A percentile compares a stretch with the other conserved stretches of the same genome.
These are phyloP conservation scores for Fusarium sp. DNA, from an alignment of 2,329 filamentous ascomycete species.

Conservation along the genomic window DNA sequence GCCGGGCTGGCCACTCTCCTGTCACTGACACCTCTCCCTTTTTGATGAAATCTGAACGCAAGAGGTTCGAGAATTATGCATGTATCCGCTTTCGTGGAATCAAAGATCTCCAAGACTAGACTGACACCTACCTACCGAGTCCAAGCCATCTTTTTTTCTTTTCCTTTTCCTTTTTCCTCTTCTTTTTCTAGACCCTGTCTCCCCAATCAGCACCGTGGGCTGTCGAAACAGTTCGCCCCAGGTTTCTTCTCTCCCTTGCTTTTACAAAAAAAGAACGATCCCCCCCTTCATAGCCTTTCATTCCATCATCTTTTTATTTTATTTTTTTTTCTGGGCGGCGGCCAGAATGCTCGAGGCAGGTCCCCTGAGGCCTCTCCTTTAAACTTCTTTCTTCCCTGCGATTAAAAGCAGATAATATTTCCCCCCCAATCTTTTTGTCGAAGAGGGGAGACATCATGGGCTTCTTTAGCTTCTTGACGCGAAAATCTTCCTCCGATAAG, in stretches of 20 bases:
- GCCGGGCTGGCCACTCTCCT: neutral
- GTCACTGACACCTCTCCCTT: neutral
- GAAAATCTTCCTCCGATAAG: constrained; percentile 29
- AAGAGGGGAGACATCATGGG: constrained; percentile 35
- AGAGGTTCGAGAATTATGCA: neutral
- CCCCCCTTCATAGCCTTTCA: neutral
- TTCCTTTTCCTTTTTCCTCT: neutral
- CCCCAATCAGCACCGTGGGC: constrained; percentile 21
- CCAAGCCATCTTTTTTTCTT: constrained; percentile 1
- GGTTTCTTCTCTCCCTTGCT: constrained; percentile 7
- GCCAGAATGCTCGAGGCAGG: constrained; percentile 31
- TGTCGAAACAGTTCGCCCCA: constrained; percentile 4
- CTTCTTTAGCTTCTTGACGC: constrained; percentile 40
- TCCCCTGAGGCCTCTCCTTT: constrained; percentile 27
- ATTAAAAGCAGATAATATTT: neutral
- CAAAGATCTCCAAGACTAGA: neutral
- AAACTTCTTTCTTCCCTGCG: neutral
- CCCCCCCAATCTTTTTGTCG: neutral
- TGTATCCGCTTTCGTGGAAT: neutral
- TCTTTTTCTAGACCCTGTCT: neutral
- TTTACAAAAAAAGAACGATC: constrained; percentile 27
- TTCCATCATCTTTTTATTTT: neutral
- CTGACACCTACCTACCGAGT: neutral
- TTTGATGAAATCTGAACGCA: neutral
- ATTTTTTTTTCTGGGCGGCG: neutral